Conservation (phyloP, 2,329 filamentous ascomycete genomes). For the Septoria petroselini region DNA sequence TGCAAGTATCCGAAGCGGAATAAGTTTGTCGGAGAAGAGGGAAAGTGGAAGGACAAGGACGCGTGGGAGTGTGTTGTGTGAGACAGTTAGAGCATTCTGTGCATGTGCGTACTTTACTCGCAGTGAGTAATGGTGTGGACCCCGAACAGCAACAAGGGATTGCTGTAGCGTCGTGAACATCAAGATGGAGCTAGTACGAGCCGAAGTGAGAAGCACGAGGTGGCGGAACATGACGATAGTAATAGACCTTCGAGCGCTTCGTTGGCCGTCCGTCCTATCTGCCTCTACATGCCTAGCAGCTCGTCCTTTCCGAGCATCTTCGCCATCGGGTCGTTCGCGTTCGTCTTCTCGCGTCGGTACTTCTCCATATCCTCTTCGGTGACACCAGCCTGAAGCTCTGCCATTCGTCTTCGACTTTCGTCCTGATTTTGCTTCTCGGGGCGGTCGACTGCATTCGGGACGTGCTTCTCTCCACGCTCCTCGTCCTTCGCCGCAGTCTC, state of each 20-base stretch:
- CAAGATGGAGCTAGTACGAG: no score
- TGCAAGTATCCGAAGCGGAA: slow-evolving; percentile 40
- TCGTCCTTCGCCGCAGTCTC: slow-evolving; percentile 46
- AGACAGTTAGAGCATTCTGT: no score
- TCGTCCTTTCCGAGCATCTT: slow-evolving; percentile 72
- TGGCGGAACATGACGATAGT: no score
- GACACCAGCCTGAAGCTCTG: slow-evolving; percentile 74
- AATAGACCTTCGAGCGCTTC: slow-evolving; percentile 17
- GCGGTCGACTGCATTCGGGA: slow-evolving; percentile 44
- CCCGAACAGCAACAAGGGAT: no score
- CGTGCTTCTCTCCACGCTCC: slow-evolving; percentile 41
- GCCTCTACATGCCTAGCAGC: slow-evolving; percentile 43
- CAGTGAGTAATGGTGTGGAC: no score
- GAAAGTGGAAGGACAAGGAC: slow-evolving; percentile 29
- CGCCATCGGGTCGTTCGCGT: slow-evolving; percentile 83
- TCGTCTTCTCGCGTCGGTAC: slow-evolving; percentile 72
- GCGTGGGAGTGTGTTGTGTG: slow-evolving; percentile 31
- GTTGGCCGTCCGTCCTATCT: neutral
- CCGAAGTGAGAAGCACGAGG: no score
- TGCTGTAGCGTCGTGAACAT: no score
- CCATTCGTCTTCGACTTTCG: slow-evolving; percentile 66
- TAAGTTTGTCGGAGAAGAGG: slow-evolving; percentile 27
- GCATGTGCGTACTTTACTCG: no score
- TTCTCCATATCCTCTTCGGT: slow-evolving; percentile 83
- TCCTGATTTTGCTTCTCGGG: slow-evolving; percentile 44